Base-by-base conservation (phyloP, 2,329 filamentous ascomycete species). In the Plenodomus biglobosus region DNA sequence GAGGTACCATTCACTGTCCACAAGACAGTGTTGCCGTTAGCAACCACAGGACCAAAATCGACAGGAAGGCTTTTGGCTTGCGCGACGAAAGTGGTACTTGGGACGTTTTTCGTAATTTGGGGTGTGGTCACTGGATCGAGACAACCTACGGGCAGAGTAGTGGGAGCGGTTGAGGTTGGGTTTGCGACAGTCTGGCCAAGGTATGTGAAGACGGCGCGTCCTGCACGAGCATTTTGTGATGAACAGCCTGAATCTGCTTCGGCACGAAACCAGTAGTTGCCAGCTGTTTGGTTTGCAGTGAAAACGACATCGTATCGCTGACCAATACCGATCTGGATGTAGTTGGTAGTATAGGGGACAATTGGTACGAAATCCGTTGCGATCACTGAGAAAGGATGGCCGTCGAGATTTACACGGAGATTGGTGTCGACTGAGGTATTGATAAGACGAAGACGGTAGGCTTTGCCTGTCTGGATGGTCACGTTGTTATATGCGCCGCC, bases 391-490 rank as follows among this genome's bases (percentile, higher is more conserved):
- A 70, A 69, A 0, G 59, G 48, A 38, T 70, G 67, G 11, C 57
- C 57, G 17, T 70, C 67, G 3, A 70, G 64, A 16, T 59, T 59
- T 1, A 69, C 66, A 8, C 55, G 46, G 15, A 66, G 43, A 22
- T 54, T 53, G 13, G 53, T 54, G 34, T 68, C 64, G 3, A 69
- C 56, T 16, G 66, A 61, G 7, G 76, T 64, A 67, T 86, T 86
- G 61, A 85, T 75, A 44, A 86, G 73, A 1, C 83, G 79, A 10
- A 81, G 73, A 11, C 80, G 79, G 60, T 86, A 79, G 5, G 66
- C 76, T 66, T 76, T 78, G 43, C 78, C 78, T 3, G 53, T 42
- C 19, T 60, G 56, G 6, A 69, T 56, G 1, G 48, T 60, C 7
- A 69, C 64, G 8, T 56, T 58, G 52, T 62, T 60, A 50, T 68